Conservation (phyloP, 73 alveolate species). For the Breviolum minutum region DNA sequence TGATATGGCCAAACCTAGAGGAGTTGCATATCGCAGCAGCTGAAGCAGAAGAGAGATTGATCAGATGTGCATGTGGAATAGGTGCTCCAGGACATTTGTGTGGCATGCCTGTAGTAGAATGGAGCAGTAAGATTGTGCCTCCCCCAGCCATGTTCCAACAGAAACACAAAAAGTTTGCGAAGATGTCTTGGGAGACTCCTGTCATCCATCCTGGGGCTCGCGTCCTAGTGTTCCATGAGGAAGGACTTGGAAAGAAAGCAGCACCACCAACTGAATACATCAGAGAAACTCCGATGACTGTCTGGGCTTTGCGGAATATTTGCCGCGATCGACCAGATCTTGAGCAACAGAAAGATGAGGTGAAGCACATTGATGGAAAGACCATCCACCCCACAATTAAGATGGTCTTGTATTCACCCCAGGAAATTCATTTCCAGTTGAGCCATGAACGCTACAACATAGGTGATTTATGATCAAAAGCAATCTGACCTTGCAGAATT, state of each 20-base stretch:
- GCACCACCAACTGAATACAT: not conserved
- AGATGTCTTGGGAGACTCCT: not conserved
- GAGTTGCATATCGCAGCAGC: not conserved
- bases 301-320: not conserved
- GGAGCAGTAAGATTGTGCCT: not conserved
- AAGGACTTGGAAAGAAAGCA: not conserved
- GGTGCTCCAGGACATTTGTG: not conserved
- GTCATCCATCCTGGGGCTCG: not conserved
- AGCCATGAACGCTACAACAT: not conserved
- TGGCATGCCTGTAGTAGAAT: not conserved
- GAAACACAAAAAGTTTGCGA: not conserved
- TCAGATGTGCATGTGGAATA: not conserved
- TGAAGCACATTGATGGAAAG: not conserved
- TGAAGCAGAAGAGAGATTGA: not conserved
- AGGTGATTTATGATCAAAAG: not conserved
- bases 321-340: not conserved
- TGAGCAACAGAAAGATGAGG: not conserved
- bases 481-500: too few relatives aligned
- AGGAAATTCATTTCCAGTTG: not conserved
- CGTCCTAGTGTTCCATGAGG: not conserved
- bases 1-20: not conserved
- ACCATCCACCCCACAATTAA: not conserved
- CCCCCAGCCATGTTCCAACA: not conserved
- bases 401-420: not conserved
- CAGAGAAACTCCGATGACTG: not conserved